Percentiles rank a stretch among this genome's conserved stretches.
Conservation (phyloP, 2,329 filamentous ascomycete species). For the Aspergillus sp. region DNA sequence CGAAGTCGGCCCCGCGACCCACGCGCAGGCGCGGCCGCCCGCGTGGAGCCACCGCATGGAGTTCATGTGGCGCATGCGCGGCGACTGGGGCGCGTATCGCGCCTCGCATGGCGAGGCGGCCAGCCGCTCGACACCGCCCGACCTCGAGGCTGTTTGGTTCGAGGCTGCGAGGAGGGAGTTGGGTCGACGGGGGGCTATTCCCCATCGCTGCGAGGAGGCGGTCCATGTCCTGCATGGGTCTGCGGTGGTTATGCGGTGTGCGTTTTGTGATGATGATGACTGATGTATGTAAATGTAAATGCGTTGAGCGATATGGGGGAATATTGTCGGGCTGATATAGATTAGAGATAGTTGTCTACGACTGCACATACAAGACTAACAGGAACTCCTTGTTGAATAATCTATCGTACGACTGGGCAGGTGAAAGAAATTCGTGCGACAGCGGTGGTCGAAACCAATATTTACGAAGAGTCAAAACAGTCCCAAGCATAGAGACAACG, state of each 20-base stretch:
- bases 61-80: constrained; percentile 26
- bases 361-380: no score
- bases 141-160: constrained; percentile 23
- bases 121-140: constrained; percentile 1
- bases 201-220: constrained; percentile 19
- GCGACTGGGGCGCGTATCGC: constrained; percentile 20
- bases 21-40: constrained; percentile 4
- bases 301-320: background rate
- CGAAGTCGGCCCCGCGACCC: constrained; percentile 1
- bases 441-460: background rate
- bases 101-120: background rate
- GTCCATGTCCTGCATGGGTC: constrained; percentile 22
- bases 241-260: constrained; percentile 16
- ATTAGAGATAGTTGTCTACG: background rate
- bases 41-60: constrained; percentile 23
- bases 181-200: constrained; percentile 17
- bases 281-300: no score
- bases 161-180: constrained; percentile 22
- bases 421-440: background rate
- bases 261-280: constrained; percentile 15
- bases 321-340: background rate
- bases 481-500: constrained; percentile 7
- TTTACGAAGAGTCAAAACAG: background rate
- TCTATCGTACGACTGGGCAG: background rate
- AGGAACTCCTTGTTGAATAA: no score